Base-by-base conservation (phyloP, 2,329 filamentous ascomycete genomes). In the Aspergillus transmontanensis region DNA sequence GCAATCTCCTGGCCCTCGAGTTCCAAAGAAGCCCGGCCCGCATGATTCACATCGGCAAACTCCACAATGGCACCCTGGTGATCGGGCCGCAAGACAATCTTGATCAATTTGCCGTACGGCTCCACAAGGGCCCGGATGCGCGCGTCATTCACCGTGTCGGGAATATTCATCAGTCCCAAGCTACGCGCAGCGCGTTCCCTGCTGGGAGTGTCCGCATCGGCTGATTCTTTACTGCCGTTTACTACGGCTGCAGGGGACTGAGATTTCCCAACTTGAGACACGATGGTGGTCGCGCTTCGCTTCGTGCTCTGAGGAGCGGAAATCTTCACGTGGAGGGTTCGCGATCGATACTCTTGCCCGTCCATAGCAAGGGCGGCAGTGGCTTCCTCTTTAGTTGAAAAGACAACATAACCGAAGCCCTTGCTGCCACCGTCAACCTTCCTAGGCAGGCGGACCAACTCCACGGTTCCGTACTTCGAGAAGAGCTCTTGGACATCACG, bases 131-230 rank as follows among this genome's bases (percentile, higher is more conserved):
- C 84, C 51, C 87, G 87, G 60, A 99, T 87, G 34, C 94, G 92
- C 1, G 91, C 88, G 72, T 96, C 92, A 68, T 96, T 97, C 71
- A 98, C 87, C 0, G 94, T 98, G 73, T 98, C 95, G 0, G 95
- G 93, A 1, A 99, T 82, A 66, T 94, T 90, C 79, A 97, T 87
- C 32, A 99, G 82, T 11, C 90, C 90, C 57, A 98, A 84, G 0
- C 92, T 95, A 58, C 93, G 89, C 57, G 89, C 86, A 34, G 82
- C 84, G 9, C 80, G 77, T 0, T 83, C 81, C 28, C 73, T 68
- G 62, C 80, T 76, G 0, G 74, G 59, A 72, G 80, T 83, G 34
- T 75, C 71, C 55, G 79, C 72, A 39, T 84, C 81, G 11, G 76
- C 77, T 21, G 69, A 59, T 6, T 67, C 59, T 28, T 61, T 57